These are phyloP conservation scores for Termitomyces sp. DNA, from an alignment of 768 basidiomycete genomes.

Conservation along the genomic window DNA sequence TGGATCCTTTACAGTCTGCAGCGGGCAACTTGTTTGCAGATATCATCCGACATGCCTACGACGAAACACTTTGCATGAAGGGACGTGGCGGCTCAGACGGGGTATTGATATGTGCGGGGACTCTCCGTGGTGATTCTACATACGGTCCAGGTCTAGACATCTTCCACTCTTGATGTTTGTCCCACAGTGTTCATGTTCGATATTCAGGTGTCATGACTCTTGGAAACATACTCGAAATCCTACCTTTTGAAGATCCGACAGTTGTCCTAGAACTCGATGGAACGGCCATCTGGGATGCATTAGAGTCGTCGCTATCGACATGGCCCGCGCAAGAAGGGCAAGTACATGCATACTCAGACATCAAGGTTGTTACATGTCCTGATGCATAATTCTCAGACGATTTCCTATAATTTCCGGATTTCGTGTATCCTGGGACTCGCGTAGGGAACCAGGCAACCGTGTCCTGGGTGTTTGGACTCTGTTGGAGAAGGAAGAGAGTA, in stretches of 20 bases:
- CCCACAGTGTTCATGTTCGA: neutral
- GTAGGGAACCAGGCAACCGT: slow-evolving; percentile 61
- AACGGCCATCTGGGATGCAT: slow-evolving; percentile 67
- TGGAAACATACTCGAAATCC: slow-evolving; percentile 83
- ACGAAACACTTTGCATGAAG: slow-evolving; percentile 56
- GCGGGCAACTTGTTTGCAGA: slow-evolving; percentile 84
- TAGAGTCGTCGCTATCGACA: slow-evolving; percentile 67
- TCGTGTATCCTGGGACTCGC: slow-evolving; percentile 84
- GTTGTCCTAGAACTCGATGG: slow-evolving; percentile 82
- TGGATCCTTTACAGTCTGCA: slow-evolving; percentile 44
- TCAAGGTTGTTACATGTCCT: neutral
- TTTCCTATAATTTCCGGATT: slow-evolving; percentile 88
- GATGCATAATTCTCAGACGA: slow-evolving; percentile 41
- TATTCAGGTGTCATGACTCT: slow-evolving; percentile 66
- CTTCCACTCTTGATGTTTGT: neutral
- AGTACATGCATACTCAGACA: slow-evolving; percentile 9
- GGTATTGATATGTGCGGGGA: slow-evolving; percentile 79
- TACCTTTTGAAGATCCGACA: slow-evolving; percentile 84
- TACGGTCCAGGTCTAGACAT: slow-evolving; percentile 70
- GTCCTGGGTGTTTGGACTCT: slow-evolving; percentile 69
- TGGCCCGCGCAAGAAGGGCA: slow-evolving; percentile 93
- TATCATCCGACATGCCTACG: slow-evolving; percentile 77
- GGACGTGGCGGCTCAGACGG: slow-evolving; percentile 68
- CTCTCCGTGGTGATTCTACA: slow-evolving; percentile 77
- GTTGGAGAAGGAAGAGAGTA: slow-evolving; percentile 30